Base-by-base conservation (phyloP, 148 eudicot species). In the Bassia scoparia region DNA sequence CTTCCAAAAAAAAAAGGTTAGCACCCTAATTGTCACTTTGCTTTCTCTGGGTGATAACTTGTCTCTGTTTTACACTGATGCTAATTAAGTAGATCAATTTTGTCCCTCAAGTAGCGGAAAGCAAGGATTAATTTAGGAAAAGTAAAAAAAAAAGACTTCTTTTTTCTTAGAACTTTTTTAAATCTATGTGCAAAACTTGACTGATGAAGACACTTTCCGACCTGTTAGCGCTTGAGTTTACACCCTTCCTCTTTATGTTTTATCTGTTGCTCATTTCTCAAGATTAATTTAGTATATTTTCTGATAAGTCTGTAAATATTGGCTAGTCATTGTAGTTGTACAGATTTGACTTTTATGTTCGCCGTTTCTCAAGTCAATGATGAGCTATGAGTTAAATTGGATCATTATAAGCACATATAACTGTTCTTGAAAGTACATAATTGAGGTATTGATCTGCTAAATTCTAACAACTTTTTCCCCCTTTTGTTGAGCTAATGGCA, bases 1-100 rank as follows among this genome's bases (percentile, higher is more conserved):
- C 34, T n/a, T 0, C 11, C 61, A n/a, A n/a, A n/a, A n/a, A n/a
- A n/a, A n/a, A n/a, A n/a, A 86, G 97, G 99, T 90, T 24, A 61
- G 24, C 27, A 18, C 18, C n/a, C 41, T 30, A 43, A 4, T 5
- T 16, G 17, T n/a, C 0, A 7, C 61, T 33, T 26, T 24, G 3
- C 18, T 15, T 5, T 13, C 20, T 38, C 49, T 41, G 26, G 13
- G 13, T 65, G 30, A 14, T 65, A 38, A 17, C 33, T 16, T 66
- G 69, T 43, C 52, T 43, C 21, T 24, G 21, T 43, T 66, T 9
- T 14, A 33, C 29, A 43, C 18, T 12, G 31, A 14, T 7, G 20
- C 7, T 37, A 62, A 7, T 34, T 24, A 0, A 1, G 2, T 62
- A 35, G 13, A 8, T 62, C 67, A 62, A 62, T 30, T 41, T 0